Evolutionary conservation across 805 yeast species (phyloP).

Genomic region (Crinitomyces ghanaensis): DNA sequence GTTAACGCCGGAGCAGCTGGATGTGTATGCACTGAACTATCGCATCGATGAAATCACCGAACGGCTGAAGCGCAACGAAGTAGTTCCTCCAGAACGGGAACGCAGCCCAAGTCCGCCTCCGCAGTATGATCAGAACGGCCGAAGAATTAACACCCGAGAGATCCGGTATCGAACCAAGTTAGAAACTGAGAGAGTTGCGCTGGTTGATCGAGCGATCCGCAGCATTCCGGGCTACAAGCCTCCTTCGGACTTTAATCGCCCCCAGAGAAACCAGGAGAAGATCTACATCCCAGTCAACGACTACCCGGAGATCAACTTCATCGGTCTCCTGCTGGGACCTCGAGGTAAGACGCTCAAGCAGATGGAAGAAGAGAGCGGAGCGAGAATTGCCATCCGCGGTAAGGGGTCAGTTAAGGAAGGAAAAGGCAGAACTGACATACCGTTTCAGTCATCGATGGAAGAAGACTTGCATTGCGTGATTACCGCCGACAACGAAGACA

Average conservation of each 20-base stretch:
- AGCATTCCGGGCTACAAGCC: constrained; percentile 67
- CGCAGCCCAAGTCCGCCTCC: constrained; percentile 89
- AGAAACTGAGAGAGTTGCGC: constrained; percentile 68
- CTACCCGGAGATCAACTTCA: constrained; percentile 85
- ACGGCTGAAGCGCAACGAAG: constrained; percentile 39
- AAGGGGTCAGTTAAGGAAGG: constrained; percentile 95
- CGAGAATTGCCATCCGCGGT: constrained; percentile 84
- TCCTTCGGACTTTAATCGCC: constrained; percentile 65
- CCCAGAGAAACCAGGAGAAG: constrained; percentile 67
- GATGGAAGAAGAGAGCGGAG: constrained; percentile 77
- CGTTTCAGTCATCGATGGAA: constrained; percentile 42
- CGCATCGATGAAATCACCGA: constrained; percentile 73
- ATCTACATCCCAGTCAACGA: constrained; percentile 74
- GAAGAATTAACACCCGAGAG: constrained; percentile 77
- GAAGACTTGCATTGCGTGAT: constrained; percentile 87
- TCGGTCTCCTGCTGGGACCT: constrained; percentile 87
- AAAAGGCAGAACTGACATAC: constrained; percentile 39
- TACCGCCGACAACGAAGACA: constrained; percentile 70
- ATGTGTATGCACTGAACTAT: constrained; percentile 50
- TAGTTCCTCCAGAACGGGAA: constrained; percentile 37
- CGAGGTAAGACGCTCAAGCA: constrained; percentile 82
- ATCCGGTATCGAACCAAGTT: constrained; percentile 45
- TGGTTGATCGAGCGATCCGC: constrained; percentile 66
- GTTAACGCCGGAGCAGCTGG: constrained; percentile 67
- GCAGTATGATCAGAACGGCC: constrained; percentile 70